Evolutionary conservation across 1,284 basidiomycete species (phyloP), one percentile per base, ranked within the genome.

Genomic region (Boletus semigastroideus): DNA sequence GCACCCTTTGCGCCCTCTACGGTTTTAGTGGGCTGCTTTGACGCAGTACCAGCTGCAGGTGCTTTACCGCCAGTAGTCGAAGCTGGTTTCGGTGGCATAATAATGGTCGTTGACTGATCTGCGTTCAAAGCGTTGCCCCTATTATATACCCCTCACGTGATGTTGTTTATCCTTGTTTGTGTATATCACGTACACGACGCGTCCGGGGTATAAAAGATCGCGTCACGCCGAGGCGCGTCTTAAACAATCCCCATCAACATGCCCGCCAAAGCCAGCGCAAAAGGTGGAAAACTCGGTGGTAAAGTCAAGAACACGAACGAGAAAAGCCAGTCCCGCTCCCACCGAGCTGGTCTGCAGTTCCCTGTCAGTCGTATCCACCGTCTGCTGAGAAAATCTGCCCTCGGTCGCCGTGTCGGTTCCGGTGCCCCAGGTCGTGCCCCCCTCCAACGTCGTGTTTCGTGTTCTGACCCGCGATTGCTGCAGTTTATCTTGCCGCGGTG

Each of bases 271-370:
- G 9, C 67, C 31, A 59, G 63, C 27, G 78, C 80, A 49, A 85
- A 84, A 57, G 66, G 72, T 47, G 59, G 52, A 27, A 73, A 79
- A 64, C 71, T 78, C 66, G 76, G 82, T 75, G 77, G 80, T 39
- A 82, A 80, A 67, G 72, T 73, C 19, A 71, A 78, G 69, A 79
- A 74, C 56, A 78, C 1, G 1, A 1, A 69, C 11, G 65, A 62
- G 54, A 86, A 84, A 65, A 70, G 77, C 17, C 75, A 83, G 62
- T 91, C 91, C 41, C 87, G 92, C 59, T 93, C 92, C 43, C 80
- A 86, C 59, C 90, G 87, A 74, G 90, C 90, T 59, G 86, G 90
- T 58, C 83, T 94, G 53, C 90, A 92, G 66, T 84, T 89, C 78
- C 87, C 87, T 33, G 86, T 89, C 66, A 85, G 87, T 71, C 86